phyloP scores from a whole-genome alignment of 2,329 filamentous ascomycete genomes.

The Cladosporium velox region DNA sequence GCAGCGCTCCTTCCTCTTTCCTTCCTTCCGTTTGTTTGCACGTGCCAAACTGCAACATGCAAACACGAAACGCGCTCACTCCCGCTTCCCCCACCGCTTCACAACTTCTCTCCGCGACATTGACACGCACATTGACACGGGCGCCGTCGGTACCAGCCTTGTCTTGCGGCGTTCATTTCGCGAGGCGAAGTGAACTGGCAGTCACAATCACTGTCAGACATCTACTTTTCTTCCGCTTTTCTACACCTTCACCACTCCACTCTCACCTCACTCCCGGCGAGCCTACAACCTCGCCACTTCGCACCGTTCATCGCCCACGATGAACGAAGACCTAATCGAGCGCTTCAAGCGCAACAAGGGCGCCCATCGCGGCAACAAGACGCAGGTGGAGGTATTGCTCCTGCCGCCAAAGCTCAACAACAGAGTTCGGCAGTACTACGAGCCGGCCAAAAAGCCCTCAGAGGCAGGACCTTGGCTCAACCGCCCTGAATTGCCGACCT shows the following conservation, averaged over 20 bases:
- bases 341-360: constrained; percentile 30
- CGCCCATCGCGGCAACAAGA: background rate
- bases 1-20: constrained; percentile 1
- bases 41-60: constrained; percentile 7
- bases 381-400: constrained; percentile 23
- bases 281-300: background rate
- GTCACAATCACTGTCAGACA: background rate
- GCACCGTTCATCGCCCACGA: background rate
- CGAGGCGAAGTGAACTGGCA: background rate
- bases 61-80: background rate
- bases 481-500: constrained; percentile 57
- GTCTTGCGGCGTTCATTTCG: background rate
- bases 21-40: constrained; percentile 7
- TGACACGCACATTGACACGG: background rate
- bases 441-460: constrained; percentile 20
- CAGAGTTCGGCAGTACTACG: constrained; percentile 33
- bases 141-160: background rate
- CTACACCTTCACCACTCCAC: background rate
- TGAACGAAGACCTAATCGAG: constrained; percentile 35
- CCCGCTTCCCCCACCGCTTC: background rate
- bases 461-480: constrained; percentile 35
- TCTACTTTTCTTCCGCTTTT: background rate
- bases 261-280: constrained; percentile 3
- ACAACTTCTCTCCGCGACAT: background rate
- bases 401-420: constrained; percentile 33